Evolutionary conservation across 306 rosid genomes (phyloP).

Genomic region (Prunus mira): DNA sequence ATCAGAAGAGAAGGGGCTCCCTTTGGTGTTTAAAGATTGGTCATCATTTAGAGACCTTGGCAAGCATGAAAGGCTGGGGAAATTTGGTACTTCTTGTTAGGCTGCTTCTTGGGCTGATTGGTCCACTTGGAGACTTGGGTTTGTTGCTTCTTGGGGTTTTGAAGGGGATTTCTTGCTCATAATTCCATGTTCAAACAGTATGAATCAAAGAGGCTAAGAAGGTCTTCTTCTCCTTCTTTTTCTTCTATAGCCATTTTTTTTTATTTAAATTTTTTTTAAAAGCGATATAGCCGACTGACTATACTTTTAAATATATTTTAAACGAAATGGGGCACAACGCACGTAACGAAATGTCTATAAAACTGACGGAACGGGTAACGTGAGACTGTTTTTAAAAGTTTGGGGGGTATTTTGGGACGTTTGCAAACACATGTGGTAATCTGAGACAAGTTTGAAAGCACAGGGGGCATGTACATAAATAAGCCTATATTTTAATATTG

Average conservation of each 20-base stretch:
- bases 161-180: conserved; percentile 30
- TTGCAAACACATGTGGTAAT: too few relatives aligned
- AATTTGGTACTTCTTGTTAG: conserved; percentile 9
- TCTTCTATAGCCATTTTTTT: conserved; percentile 27
- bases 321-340: too few relatives aligned
- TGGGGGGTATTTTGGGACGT: too few relatives aligned
- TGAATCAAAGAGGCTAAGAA: conserved; percentile 54
- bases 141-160: conserved; percentile 7
- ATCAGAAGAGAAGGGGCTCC: conserved; percentile 12
- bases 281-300: too few relatives aligned
- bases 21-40: conserved; percentile 15
- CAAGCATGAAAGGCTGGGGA: background rate
- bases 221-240: conserved; percentile 13
- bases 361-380: too few relatives aligned
- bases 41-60: conserved; percentile 30
- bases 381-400: too few relatives aligned
- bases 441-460: too few relatives aligned
- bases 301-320: too few relatives aligned
- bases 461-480: too few relatives aligned
- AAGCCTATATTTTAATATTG: too few relatives aligned
- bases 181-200: conserved; percentile 46
- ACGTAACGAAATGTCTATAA: too few relatives aligned
- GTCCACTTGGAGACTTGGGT: conserved; percentile 3
- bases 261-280: too few relatives aligned
- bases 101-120: background rate